These are phyloP conservation scores for Pythium insidiosum DNA, from an alignment of 352 stramenopile species.

Conservation along the genomic window DNA sequence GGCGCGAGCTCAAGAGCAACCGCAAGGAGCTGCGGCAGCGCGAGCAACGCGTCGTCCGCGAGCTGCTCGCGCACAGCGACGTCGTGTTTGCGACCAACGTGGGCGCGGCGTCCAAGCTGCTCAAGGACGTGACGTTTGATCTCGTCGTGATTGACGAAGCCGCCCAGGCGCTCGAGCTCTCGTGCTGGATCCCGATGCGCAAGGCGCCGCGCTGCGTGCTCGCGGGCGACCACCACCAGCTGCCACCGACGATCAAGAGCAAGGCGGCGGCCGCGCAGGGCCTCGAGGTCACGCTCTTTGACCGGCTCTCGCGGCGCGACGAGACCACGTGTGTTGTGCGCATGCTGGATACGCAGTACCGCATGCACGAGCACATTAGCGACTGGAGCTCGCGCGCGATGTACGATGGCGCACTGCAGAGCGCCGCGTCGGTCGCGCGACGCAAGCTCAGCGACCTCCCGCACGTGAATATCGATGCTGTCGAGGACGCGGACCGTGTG, in stretches of 20 bases:
- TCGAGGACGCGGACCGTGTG: slow-evolving; percentile 49
- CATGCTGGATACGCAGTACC: slow-evolving; percentile 96
- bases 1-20: slow-evolving; percentile 85
- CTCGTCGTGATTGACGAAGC: slow-evolving; percentile 96
- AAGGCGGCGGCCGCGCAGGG: slow-evolving; percentile 60
- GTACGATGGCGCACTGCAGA: slow-evolving; percentile 86
- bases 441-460: slow-evolving; percentile 77
- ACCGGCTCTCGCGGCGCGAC: slow-evolving; percentile 83
- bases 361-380: slow-evolving; percentile 95
- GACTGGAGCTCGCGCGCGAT: slow-evolving; percentile 93
- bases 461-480: slow-evolving; percentile 46
- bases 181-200: slow-evolving; percentile 96
- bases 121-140: slow-evolving; percentile 91
- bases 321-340: slow-evolving; percentile 52
- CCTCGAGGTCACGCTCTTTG: slow-evolving; percentile 94
- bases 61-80: slow-evolving; percentile 89
- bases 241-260: slow-evolving; percentile 96
- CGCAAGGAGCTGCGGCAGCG: slow-evolving; percentile 92
- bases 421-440: slow-evolving; percentile 66
- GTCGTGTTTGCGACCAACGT: slow-evolving; percentile 97
- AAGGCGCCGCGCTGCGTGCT: slow-evolving; percentile 86
- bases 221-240: slow-evolving; percentile 93
- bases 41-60: slow-evolving; percentile 90
- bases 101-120: slow-evolving; percentile 86
- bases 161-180: slow-evolving; percentile 94